phyloP scores from a whole-genome alignment of 345 rosid species.

The Eucalyptus dawsonii region DNA sequence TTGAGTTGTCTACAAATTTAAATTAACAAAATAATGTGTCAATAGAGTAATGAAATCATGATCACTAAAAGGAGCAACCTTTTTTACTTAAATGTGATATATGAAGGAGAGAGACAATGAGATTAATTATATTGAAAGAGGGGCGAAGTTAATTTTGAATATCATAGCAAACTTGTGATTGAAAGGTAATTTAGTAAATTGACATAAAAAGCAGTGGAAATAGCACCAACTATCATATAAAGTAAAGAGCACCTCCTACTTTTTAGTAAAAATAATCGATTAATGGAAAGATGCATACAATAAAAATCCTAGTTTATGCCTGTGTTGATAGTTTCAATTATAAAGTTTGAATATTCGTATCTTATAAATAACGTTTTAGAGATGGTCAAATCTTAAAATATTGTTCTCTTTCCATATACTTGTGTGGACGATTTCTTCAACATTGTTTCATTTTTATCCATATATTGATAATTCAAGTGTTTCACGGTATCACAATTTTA shows the following conservation, averaged over 20 bases:
- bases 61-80: background rate
- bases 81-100: background rate
- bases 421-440: background rate
- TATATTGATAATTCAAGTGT: background rate
- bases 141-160: background rate
- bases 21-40: background rate
- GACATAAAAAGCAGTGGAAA: background rate
- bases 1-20: background rate
- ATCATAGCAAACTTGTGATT: background rate
- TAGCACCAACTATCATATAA: no score
- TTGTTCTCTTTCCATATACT: background rate
- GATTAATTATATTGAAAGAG: background rate
- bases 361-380: background rate
- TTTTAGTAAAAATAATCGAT: background rate
- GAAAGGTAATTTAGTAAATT: background rate
- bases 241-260: background rate
- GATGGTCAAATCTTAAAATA: background rate
- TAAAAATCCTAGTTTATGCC: background rate
- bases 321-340: background rate
- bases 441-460: background rate
- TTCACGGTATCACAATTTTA: background rate
- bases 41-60: background rate
- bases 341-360: background rate
- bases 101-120: background rate
- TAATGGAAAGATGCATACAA: background rate